Base-by-base conservation (phyloP, 2,329 filamentous ascomycete genomes). In the Sclerotinia trifoliorum region DNA sequence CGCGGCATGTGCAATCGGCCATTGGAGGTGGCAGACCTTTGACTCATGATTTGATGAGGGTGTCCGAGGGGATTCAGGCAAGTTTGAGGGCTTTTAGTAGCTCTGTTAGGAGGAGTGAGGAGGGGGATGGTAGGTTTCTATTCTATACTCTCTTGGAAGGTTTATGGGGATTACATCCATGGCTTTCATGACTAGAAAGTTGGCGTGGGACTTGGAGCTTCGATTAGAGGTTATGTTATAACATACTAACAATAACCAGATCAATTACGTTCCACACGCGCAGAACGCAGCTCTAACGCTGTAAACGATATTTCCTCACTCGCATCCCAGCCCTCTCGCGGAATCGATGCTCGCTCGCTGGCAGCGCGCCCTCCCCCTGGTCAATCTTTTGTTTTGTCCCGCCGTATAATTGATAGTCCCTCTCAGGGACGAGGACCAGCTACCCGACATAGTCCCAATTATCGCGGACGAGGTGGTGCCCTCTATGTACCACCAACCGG, bases 1-100 rank as follows among this genome's bases (percentile, higher is more conserved):
- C 77, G 74, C 77, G 77, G 76, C 77, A 78, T 72, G 71, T 74
- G 44, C 71, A 76, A 58, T 75, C 76, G 32, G 73, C 76, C 49
- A 70, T 77, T 73, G 73, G 76, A 51, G 74, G 74, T 35, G 70
- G 72, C 0, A 73, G 77, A 68, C 77, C 76, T 67, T 44, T 71
- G 15, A 67, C 70, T 24, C 68, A 70, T 72, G 76, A 77, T 62
- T 55, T 77, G 39, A 52, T 68, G 1, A 73, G 71, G 68, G 74
- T 77, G 32, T 67, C 72, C 48, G 77, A 78, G 69, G 76, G 76
- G 21, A 78, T 78, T 68, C 71, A 73, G 2, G 73, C 74, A 44
- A 75, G 72, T 6, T 69, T 78, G 65, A 76, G 77, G 64, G 72
- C 74, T n/a, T 78, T 78, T 65, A 75, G 73, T 29, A 68, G 75